Evolutionary conservation across 306 rosid genomes (phyloP).

Genomic region (Ormosia semicastrata): DNA sequence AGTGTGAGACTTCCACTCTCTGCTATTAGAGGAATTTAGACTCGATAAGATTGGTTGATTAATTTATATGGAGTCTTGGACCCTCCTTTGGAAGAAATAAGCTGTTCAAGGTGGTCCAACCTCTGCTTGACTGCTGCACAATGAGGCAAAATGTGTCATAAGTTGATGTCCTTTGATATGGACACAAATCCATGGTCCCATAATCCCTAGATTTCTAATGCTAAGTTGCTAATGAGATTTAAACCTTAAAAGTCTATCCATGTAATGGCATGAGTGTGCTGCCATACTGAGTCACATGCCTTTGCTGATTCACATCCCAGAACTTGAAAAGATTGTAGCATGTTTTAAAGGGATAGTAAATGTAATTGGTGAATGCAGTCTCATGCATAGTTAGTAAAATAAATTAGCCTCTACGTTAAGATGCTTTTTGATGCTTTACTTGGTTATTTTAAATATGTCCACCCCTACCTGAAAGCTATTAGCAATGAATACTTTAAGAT

Average conservation of each 20-base stretch:
- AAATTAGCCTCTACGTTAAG: too few species aligned
- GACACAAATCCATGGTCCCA: background rate
- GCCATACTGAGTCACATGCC: background rate
- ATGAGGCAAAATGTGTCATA: constrained; percentile 16
- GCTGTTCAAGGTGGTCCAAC: background rate
- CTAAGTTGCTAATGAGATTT: constrained; percentile 6
- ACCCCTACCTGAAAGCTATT: too few species aligned
- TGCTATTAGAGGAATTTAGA: background rate
- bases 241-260: background rate
- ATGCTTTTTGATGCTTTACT: too few species aligned
- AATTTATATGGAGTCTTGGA: background rate
- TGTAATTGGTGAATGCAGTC: too few species aligned
- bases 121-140: background rate
- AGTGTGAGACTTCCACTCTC: background rate
- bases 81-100: background rate
- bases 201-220: background rate
- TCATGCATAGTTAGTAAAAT: too few species aligned
- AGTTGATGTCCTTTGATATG: constrained; percentile 19
- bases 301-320: background rate
- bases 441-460: too few species aligned
- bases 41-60: background rate
- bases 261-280: background rate
- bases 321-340: too few species aligned
- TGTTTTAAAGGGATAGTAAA: too few species aligned
- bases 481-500: too few species aligned